Base-by-base conservation (phyloP, 805 yeast species). In the Saccharomycopsis sp. region DNA sequence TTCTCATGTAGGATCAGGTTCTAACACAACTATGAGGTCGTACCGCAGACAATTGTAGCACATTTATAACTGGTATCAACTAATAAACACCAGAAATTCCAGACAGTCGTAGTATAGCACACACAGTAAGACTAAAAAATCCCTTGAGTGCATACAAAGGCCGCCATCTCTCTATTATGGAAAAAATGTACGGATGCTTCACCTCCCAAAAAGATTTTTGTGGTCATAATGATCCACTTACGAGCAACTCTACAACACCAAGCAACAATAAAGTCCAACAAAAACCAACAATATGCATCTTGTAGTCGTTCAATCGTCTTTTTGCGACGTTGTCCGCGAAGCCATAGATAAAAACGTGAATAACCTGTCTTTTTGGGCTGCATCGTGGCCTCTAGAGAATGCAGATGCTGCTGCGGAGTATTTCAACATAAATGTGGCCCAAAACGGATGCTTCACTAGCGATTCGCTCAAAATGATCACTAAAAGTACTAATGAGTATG, bases 331-430 rank as follows among this genome's bases (percentile, higher is more conserved):
- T 19, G 25, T 42, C 15, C 14, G 38, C 14, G 56, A 53, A 2
- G n/a, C 52, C 23, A 38, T 24, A 5, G 19, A 7, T 17, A 24
- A 7, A 19, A 19, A 55, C 20, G 47, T 22, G 29, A 23, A 38
- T 2, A 22, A 34, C 38, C 1, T n/a, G n/a, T 47, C 51, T 23
- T 57, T 57, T 47, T 57, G 60, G 60, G 57, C 54, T 2, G 38
- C 60, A 14, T 38, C 23, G 14, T 42, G 60, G 44, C 23, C 49
- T 7, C 17, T 54, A 14, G 51, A 38, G 14, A 25, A 58, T 15
- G 14, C 14, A 20, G 58, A 52, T 7, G 52, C 20, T 2, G 20
- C 9, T 17, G 34, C 57, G 2, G 47, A 35, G 9, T 17, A 25
- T 15, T 54, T n/a, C n/a, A 22, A 29, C 14, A 22, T 54, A 19